Conservation (phyloP, 2,329 filamentous ascomycete genomes). For the Neopestalotiopsis rosae region DNA sequence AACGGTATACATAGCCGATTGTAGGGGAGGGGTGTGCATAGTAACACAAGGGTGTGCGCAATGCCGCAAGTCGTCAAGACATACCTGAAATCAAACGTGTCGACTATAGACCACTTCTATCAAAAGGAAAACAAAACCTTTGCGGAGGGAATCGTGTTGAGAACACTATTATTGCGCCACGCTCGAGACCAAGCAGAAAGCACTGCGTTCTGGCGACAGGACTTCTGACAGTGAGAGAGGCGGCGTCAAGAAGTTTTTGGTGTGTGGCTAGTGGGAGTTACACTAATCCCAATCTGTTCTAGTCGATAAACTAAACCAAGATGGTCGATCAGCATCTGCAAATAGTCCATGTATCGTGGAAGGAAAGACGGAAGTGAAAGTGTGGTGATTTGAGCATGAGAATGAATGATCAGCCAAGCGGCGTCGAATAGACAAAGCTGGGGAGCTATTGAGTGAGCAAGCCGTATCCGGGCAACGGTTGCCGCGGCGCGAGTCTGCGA, state of each 20-base stretch:
- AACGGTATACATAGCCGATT: not conserved
- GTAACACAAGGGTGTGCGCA: not conserved
- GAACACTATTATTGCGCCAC: not conserved
- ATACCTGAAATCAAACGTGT: not conserved
- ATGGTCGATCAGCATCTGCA: conserved; percentile 21
- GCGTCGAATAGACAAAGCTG: not conserved
- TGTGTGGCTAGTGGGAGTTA: not conserved
- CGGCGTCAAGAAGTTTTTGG: no score
- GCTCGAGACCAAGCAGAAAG: not conserved
- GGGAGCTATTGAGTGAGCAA: not conserved
- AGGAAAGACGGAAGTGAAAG: not conserved
- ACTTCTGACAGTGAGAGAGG: not conserved
- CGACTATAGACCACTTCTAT: not conserved
- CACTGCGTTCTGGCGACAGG: not conserved
- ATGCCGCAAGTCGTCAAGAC: not conserved
- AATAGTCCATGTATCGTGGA: not conserved
- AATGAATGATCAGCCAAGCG: not conserved
- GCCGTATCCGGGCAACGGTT: not conserved
- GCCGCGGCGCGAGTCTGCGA: no score
- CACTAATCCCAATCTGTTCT: conserved; percentile 16
- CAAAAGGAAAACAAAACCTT: not conserved
- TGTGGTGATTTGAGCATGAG: conserved; percentile 11
- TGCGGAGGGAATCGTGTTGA: not conserved
- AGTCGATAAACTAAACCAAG: conserved; percentile 19
- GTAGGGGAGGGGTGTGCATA: not conserved